Conservation (phyloP, 495 filamentous ascomycete genomes). For the Symbiotaphrina buchneri region DNA sequence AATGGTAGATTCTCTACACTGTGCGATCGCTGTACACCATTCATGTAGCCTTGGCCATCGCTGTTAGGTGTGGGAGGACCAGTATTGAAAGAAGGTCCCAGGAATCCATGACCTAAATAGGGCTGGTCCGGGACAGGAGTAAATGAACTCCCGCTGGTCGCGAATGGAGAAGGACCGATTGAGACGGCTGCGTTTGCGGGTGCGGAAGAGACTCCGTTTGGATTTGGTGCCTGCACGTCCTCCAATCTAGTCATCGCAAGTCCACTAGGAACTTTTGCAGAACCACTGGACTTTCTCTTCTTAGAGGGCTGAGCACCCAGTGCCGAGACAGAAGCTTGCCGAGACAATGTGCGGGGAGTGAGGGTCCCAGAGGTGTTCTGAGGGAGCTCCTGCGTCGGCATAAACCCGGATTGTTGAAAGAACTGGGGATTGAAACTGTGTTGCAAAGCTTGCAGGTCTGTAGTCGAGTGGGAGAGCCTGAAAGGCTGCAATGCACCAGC, state of each 20-base stretch:
- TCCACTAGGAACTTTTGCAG: constrained; percentile 39
- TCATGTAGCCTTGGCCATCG: constrained; percentile 27
- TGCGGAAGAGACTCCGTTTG: constrained; percentile 16
- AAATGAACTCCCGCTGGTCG: constrained; percentile 7
- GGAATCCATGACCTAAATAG: constrained; percentile 6
- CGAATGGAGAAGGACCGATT: constrained; percentile 18
- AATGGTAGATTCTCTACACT: constrained; percentile 30
- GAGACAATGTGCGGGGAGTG: constrained; percentile 40
- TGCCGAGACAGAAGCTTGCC: constrained; percentile 45
- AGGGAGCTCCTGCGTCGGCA: constrained; percentile 14
- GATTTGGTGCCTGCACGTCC: constrained; percentile 16
- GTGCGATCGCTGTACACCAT: constrained; percentile 22
- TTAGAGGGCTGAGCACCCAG: constrained; percentile 37
- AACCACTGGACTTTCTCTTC: constrained; percentile 51
- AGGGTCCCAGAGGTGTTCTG: constrained; percentile 22
- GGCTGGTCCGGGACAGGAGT: not conserved
- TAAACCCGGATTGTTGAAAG: constrained; percentile 11
- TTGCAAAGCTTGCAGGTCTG: constrained; percentile 30
- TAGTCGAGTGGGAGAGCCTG: constrained; percentile 17
- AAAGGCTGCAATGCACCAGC: constrained; percentile 8
- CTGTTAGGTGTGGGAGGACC: constrained; percentile 41
- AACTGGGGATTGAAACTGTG: constrained; percentile 23
- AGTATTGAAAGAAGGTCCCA: constrained; percentile 25
- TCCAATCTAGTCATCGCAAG: constrained; percentile 66
- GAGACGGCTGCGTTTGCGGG: constrained; percentile 14